Conservation (phyloP, 306 rosid genomes). For the Hippophae rhamnoides region DNA sequence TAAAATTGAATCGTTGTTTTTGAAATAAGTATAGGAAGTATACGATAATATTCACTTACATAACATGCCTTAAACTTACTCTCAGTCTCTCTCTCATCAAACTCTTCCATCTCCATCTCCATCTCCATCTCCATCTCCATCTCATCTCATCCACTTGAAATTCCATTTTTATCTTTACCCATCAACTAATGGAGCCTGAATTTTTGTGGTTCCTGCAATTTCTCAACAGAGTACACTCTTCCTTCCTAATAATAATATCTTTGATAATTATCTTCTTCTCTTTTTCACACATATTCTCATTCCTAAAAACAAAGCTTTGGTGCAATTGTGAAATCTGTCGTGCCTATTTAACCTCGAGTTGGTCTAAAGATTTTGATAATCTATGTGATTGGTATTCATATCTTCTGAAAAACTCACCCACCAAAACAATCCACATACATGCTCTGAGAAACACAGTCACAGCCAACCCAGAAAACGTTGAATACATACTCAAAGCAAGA, state of each 20-base stretch:
- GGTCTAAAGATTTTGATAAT: slow-evolving; percentile 47
- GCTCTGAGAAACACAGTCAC: slow-evolving; percentile 56
- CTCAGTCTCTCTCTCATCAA: slow-evolving; percentile 9
- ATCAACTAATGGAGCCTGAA: slow-evolving; percentile 22
- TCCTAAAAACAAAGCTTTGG: slow-evolving; percentile 13
- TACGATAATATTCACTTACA: too few relatives aligned
- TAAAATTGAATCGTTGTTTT: too few relatives aligned
- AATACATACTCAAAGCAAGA: slow-evolving; percentile 60
- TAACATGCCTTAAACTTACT: too few relatives aligned
- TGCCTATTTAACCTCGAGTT: slow-evolving; percentile 42
- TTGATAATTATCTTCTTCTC: background rate
- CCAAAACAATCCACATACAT: slow-evolving; percentile 65
- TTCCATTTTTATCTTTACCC: slow-evolving; percentile 4
- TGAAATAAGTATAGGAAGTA: too few relatives aligned
- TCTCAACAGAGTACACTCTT: slow-evolving; percentile 2
- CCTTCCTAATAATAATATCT: slow-evolving; percentile 8
- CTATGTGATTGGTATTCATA: slow-evolving; percentile 76
- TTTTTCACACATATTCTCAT: background rate
- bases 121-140: background rate
- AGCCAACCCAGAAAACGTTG: slow-evolving; percentile 64
- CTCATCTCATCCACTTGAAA: background rate
- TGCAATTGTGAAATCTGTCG: slow-evolving; percentile 58
- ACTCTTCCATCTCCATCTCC: background rate
- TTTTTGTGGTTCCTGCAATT: slow-evolving; percentile 16
- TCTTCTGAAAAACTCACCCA: slow-evolving; percentile 46